Percentiles rank a stretch among this genome's conserved stretches.
These are phyloP conservation scores for Vitis labrusca DNA, from an alignment of 164 flowering plant species.

Conservation along the genomic window DNA sequence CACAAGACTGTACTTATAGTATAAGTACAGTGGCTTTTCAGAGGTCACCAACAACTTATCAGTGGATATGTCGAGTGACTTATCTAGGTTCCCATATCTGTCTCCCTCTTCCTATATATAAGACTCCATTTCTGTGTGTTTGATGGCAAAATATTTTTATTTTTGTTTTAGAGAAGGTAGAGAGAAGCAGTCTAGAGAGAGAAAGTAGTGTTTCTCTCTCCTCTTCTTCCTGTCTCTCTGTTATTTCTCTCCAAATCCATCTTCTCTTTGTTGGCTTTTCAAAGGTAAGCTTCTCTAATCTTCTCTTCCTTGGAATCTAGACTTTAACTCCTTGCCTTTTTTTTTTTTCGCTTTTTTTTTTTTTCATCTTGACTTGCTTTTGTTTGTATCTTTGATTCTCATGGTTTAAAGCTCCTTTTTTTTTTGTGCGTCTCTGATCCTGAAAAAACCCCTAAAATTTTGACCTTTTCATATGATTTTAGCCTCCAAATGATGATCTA, in stretches of 20 bases:
- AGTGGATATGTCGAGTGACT: not conserved
- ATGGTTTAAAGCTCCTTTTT: constrained; percentile 37
- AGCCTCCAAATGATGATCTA: constrained; percentile 9
- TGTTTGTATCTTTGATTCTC: not conserved
- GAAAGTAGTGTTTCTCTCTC: constrained; percentile 1
- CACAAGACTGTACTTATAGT: not conserved
- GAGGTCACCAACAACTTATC: not conserved
- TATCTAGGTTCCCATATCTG: constrained; percentile 31
- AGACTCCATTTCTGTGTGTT: constrained; percentile 35
- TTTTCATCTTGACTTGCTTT: constrained; percentile 10
- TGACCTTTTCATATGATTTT: no score
- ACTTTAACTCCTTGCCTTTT: constrained; percentile 1
- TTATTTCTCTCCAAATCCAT: constrained; percentile 3
- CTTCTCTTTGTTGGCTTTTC: not conserved
- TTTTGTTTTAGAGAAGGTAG: constrained; percentile 21
- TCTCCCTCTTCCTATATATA: constrained; percentile 30
- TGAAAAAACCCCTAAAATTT: not conserved
- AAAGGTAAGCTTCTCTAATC: constrained; percentile 18
- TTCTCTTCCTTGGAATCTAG: not conserved
- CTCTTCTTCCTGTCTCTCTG: constrained; percentile 1
- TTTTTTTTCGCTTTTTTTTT: constrained; percentile 10
- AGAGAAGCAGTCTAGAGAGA: constrained; percentile 15
- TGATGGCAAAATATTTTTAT: constrained; percentile 4
- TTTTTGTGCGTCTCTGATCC: constrained; percentile 22
- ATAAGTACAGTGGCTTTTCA: not conserved